Base-by-base conservation (phyloP, 2,329 filamentous ascomycete species). In the Didymella keratinophila region DNA sequence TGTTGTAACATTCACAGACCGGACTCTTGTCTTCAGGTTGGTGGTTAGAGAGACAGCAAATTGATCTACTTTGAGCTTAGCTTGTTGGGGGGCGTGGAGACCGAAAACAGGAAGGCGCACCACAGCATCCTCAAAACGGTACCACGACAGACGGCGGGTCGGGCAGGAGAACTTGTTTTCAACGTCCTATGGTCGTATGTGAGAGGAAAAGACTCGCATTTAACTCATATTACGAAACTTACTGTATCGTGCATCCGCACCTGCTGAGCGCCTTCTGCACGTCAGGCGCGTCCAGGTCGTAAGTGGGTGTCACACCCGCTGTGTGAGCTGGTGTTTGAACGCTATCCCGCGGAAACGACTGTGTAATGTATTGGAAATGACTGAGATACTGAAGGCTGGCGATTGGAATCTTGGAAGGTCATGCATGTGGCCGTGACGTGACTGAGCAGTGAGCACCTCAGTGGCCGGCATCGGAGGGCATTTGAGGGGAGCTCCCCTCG, bases 361-460 rank as follows among this genome's bases (percentile, higher is more conserved):
- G n/a, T n/a, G n/a, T n/a, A n/a, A n/a, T n/a, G n/a, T n/a, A n/a
- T n/a, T n/a, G n/a, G n/a, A n/a, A n/a, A n/a, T n/a, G n/a, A n/a
- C n/a, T n/a, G n/a, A n/a, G n/a, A n/a, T n/a, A n/a, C n/a, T n/a
- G n/a, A n/a, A n/a, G n/a, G n/a, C n/a, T n/a, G n/a, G n/a, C n/a
- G n/a, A n/a, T n/a, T n/a, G n/a, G n/a, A n/a, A n/a, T n/a, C n/a
- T n/a, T n/a, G n/a, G n/a, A 30, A n/a, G 32, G 16, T 16, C 16
- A 16, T 37, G 34, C 18, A 39, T 23, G 37, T 20, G 20, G 37
- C 37, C 20, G 4, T 16, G 12, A 41, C 10, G 21, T 52, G 49
- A 52, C 48, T 51, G 37, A 32, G 44, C 48, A 46, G 18, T 57
- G 56, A 58, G 56, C 30, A 58, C 56, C 56, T n/a, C 11, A 14